phyloP scores from a whole-genome alignment of 108 stramenopile species.

The Ochromonas danica region DNA sequence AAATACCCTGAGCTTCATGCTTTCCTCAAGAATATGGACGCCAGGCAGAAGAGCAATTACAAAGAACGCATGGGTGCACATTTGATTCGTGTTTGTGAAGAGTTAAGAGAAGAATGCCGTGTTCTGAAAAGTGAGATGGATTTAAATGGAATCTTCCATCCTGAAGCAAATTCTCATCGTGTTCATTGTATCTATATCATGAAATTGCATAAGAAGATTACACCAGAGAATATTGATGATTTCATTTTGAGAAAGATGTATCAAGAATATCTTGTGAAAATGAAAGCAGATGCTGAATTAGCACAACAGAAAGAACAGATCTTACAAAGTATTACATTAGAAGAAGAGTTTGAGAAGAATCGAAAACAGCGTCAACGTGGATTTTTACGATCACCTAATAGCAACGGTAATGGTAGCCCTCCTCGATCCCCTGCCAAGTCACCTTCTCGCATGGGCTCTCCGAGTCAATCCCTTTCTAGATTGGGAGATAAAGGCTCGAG shows the following conservation, averaged over 20 bases:
- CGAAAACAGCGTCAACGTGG: too few relatives aligned
- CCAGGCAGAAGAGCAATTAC: background rate
- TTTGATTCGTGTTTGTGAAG: background rate
- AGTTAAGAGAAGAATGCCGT: background rate
- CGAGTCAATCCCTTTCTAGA: too few relatives aligned
- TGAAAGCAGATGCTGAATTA: background rate
- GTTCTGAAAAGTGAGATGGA: background rate
- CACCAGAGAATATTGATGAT: slow-evolving; percentile 3
- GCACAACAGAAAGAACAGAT: background rate
- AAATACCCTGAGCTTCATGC: background rate
- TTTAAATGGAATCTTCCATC: slow-evolving; percentile 28
- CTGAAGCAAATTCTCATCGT: slow-evolving; percentile 8
- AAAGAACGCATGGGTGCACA: background rate
- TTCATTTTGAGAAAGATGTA: background rate
- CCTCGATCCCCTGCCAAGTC: too few relatives aligned
- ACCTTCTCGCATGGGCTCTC: too few relatives aligned
- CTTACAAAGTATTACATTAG: too few relatives aligned
- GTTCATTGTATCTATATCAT: slow-evolving; percentile 21
- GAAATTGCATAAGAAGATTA: background rate
- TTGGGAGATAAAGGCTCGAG: too few relatives aligned
- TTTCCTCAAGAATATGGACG: background rate
- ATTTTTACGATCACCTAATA: too few relatives aligned
- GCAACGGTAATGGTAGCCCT: too few relatives aligned
- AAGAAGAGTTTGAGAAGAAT: too few relatives aligned
- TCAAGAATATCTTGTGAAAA: background rate